Evolutionary conservation across 2,329 filamentous ascomycete species (phyloP).

Genomic region (Xylaria sp.): DNA sequence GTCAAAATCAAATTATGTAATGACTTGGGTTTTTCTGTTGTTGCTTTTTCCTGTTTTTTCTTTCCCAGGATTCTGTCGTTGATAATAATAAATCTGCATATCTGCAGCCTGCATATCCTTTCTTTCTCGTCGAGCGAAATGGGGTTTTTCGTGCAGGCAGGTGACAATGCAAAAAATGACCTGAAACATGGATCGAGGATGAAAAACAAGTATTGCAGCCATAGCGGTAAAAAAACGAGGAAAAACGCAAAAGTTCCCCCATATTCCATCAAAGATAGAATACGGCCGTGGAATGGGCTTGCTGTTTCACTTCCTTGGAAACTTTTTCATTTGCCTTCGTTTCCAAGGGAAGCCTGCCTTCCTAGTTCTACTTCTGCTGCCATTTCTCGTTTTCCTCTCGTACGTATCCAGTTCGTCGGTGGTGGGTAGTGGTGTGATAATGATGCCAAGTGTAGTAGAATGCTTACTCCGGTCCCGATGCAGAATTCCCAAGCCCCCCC

Average conservation of each 20-base stretch:
- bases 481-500: slow-evolving; percentile 30
- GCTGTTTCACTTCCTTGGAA: slow-evolving; percentile 3
- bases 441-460: slow-evolving; percentile 31
- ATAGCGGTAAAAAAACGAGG: slow-evolving; percentile 32
- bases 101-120: slow-evolving; percentile 20
- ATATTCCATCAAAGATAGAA: background rate
- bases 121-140: slow-evolving; percentile 11
- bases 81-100: background rate
- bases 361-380: slow-evolving; percentile 8
- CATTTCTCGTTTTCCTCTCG: slow-evolving; percentile 2
- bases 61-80: slow-evolving; percentile 19
- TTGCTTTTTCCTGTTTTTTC: slow-evolving; percentile 12
- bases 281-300: slow-evolving; percentile 12
- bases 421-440: slow-evolving; percentile 20
- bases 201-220: slow-evolving; percentile 25
- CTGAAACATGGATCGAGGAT: slow-evolving; percentile 14
- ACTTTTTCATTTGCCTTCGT: background rate
- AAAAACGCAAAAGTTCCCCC: slow-evolving; percentile 24
- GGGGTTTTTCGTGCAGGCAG: slow-evolving; percentile 6
- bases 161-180: slow-evolving; percentile 3
- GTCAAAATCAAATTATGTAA: slow-evolving; percentile 24
- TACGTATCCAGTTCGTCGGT: slow-evolving; percentile 4
- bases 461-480: slow-evolving; percentile 42
- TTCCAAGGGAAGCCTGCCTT: slow-evolving; percentile 6
- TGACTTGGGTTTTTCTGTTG: slow-evolving; percentile 9